phyloP scores from a whole-genome alignment of 768 basidiomycete species.

The Lactifluus subvellereus region DNA sequence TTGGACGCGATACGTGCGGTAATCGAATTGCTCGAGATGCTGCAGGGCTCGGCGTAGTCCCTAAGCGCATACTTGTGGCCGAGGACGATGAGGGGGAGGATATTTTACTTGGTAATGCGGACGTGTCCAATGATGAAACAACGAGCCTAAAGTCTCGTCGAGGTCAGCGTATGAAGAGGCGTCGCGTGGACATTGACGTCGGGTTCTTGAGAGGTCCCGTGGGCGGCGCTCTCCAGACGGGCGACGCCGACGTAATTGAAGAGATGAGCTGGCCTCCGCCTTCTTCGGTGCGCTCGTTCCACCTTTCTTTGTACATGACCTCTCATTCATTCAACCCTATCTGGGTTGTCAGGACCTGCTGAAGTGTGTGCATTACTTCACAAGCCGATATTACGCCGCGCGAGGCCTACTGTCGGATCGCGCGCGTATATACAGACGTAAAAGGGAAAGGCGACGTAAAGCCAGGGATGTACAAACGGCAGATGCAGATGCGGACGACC shows the following conservation, averaged over 20 bases:
- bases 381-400: conserved; percentile 54
- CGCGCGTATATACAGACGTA: conserved; percentile 41
- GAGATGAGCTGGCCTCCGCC: conserved; percentile 31
- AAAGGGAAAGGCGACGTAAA: conserved; percentile 34
- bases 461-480: conserved; percentile 13
- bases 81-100: conserved; percentile 27
- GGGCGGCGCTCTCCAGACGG: not conserved
- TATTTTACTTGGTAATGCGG: conserved; percentile 25
- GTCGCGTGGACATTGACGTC: conserved; percentile 12
- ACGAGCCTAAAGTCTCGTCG: conserved; percentile 12
- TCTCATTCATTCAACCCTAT: not conserved
- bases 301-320: conserved; percentile 1
- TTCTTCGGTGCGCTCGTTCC: conserved; percentile 44
- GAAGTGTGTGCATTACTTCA: conserved; percentile 47
- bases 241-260: not conserved
- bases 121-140: conserved; percentile 20
- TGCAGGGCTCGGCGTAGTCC: conserved; percentile 44
- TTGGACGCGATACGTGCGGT: conserved; percentile 43
- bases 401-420: conserved; percentile 53
- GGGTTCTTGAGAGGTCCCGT: conserved; percentile 13
- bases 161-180: conserved; percentile 1
- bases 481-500: conserved; percentile 21
- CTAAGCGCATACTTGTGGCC: conserved; percentile 27
- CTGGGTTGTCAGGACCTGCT: conserved; percentile 41
- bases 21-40: conserved; percentile 68